phyloP scores from a whole-genome alignment of 2,329 filamentous ascomycete species.

The Calonectria hongkongensis region DNA sequence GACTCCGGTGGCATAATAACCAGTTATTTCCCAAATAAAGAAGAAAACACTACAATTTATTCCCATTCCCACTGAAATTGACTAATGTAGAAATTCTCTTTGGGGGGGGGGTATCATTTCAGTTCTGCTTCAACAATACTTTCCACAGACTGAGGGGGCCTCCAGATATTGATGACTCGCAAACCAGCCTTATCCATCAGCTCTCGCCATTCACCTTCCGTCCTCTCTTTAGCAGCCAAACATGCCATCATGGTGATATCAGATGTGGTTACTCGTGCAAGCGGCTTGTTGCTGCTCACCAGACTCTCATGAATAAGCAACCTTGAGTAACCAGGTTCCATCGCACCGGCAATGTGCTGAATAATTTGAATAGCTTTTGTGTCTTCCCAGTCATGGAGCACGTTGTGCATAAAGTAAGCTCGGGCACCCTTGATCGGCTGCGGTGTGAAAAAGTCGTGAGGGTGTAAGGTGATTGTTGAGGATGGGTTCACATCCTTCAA shows the following conservation, averaged over 20 bases:
- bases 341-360: conserved; percentile 44
- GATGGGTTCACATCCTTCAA: conserved; percentile 52
- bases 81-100: neutral
- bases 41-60: no score
- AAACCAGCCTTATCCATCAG: conserved; percentile 53
- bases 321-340: conserved; percentile 60
- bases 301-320: conserved; percentile 62
- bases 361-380: conserved; percentile 60
- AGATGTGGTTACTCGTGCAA: conserved; percentile 55
- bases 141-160: conserved; percentile 52
- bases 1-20: no score
- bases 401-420: conserved; percentile 67
- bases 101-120: neutral
- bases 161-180: conserved; percentile 58
- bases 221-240: conserved; percentile 57
- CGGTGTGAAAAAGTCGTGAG: conserved; percentile 60
- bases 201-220: conserved; percentile 56
- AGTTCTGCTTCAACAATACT: conserved; percentile 53
- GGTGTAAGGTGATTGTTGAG: conserved; percentile 53
- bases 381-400: conserved; percentile 71
- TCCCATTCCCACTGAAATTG: no score
- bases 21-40: no score
- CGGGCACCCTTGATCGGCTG: conserved; percentile 64
- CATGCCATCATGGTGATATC: conserved; percentile 61
- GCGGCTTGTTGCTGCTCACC: conserved; percentile 55